Base-by-base conservation (phyloP, 75 land plant species). In the Cryptomeria japonica region DNA sequence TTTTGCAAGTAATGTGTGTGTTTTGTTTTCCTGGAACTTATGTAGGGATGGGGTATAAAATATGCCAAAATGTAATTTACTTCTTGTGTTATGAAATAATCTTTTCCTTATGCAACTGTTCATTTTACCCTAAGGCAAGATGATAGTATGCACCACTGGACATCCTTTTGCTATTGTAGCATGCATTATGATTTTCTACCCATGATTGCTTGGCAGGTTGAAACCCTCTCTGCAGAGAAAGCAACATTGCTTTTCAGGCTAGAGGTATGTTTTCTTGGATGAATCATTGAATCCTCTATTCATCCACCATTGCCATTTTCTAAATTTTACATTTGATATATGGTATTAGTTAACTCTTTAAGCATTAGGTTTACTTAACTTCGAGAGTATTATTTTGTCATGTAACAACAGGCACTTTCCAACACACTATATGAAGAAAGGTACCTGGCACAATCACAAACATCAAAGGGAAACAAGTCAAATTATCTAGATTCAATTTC, bases 201-300 rank as follows among this genome's bases (percentile, higher is more conserved):
- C 47, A 19, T 82, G 84, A n/a, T 82, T 46, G 32, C 41, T 84
- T 79, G 84, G 55, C 92, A 97, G 99, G 99, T 97, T 47, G 99
- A 97, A 90, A 90, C 96, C 44, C 95, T 97, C 25, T 91, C 98
- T 58, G 94, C 99, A 64, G 99, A 97, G 93, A 97, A 96, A 87
- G 99, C 98, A 49, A 97, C 94, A 47, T 85, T 97, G 76, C 87
- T 90, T 11, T 92, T 97, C 79, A 91, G 99, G 85, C 93, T 96
- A 10, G 99, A 97, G 97, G 99, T 97, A 90, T 22, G 58, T 32
- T 34, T 75, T 44, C 47, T 42, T 82, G 31, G 13, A 3, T 82
- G 19, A 9, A 38, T 46, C 13, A 82, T n/a, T 44, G 84, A 28
- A 46, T 46, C n/a, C 31, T 44, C 53, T 82, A 9, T 44, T 44